These are phyloP conservation scores for Quercus cerris DNA, from an alignment of 306 rosid species.

Conservation along the genomic window DNA sequence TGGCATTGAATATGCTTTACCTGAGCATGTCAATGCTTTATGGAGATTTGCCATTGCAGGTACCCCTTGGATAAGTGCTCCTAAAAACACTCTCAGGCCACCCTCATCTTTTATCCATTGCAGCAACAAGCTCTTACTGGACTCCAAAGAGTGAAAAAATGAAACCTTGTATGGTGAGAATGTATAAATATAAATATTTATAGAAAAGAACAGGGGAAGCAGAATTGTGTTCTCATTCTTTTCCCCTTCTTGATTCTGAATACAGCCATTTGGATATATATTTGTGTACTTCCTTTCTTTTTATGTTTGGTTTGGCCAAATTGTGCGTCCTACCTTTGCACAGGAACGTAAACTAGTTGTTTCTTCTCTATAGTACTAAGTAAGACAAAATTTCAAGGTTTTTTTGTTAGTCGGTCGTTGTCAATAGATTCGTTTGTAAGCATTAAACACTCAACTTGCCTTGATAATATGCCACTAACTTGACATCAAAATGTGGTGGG, in stretches of 20 bases:
- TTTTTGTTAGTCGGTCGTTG: too few relatives aligned
- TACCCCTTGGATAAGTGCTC: slow-evolving; percentile 94
- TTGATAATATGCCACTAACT: background rate
- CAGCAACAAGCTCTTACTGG: background rate
- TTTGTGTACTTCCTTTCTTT: background rate
- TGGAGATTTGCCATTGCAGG: slow-evolving; percentile 97
- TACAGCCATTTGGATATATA: background rate
- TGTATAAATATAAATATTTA: background rate
- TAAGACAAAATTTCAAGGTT: too few relatives aligned
- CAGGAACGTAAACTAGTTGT: too few relatives aligned
- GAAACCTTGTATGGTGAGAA: background rate
- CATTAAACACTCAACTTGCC: background rate
- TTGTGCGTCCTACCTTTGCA: too few relatives aligned
- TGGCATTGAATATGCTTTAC: slow-evolving; percentile 72
- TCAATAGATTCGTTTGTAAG: background rate
- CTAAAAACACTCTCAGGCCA: slow-evolving; percentile 66
- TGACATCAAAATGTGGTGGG: background rate
- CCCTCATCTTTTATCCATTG: slow-evolving; percentile 14
- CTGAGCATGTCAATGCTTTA: slow-evolving; percentile 73
- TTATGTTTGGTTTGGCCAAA: background rate
- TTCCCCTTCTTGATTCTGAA: background rate
- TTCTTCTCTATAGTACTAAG: too few relatives aligned
- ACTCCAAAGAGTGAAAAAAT: background rate
- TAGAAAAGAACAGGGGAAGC: background rate
- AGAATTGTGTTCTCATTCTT: background rate